These are phyloP conservation scores for Phytopythium montanum DNA, from an alignment of 352 stramenopile genomes.

Conservation along the genomic window DNA sequence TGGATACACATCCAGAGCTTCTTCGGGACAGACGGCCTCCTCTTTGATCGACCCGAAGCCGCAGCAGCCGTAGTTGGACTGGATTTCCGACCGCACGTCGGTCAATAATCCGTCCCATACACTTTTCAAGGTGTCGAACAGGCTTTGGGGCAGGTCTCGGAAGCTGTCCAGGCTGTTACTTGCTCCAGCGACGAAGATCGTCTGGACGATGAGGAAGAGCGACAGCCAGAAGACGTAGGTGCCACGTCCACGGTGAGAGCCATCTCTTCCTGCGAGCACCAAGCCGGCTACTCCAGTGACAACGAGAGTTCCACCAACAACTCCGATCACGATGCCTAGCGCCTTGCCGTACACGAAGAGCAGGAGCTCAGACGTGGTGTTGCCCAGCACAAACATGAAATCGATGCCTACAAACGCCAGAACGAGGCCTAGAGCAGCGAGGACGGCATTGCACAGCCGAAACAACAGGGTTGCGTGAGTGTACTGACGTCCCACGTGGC, in stretches of 20 bases:
- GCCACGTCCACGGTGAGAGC: slow-evolving; percentile 23
- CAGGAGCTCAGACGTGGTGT: slow-evolving; percentile 45
- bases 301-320: slow-evolving; percentile 22
- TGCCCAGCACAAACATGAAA: slow-evolving; percentile 46
- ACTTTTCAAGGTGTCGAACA: slow-evolving; percentile 17
- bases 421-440: slow-evolving; percentile 36
- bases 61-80: slow-evolving; percentile 46
- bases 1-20: slow-evolving; percentile 34
- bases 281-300: slow-evolving; percentile 22
- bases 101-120: slow-evolving; percentile 26
- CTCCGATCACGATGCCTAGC: slow-evolving; percentile 25
- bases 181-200: slow-evolving; percentile 26
- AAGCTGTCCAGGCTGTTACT: slow-evolving; percentile 45
- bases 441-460: slow-evolving; percentile 24
- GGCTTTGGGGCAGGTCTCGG: slow-evolving; percentile 20
- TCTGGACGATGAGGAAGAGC: slow-evolving; percentile 27
- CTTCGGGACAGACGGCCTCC: slow-evolving; percentile 35
- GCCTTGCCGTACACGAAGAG: slow-evolving; percentile 42
- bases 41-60: slow-evolving; percentile 38
- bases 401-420: slow-evolving; percentile 46
- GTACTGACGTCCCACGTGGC: slow-evolving; percentile 31
- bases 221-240: slow-evolving; percentile 28
- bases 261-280: slow-evolving; percentile 16
- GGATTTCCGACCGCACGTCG: slow-evolving; percentile 22
- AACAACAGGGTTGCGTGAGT: slow-evolving; percentile 24